phyloP scores from a whole-genome alignment of 2,329 filamentous ascomycete species.

The Penicillium sp. region DNA sequence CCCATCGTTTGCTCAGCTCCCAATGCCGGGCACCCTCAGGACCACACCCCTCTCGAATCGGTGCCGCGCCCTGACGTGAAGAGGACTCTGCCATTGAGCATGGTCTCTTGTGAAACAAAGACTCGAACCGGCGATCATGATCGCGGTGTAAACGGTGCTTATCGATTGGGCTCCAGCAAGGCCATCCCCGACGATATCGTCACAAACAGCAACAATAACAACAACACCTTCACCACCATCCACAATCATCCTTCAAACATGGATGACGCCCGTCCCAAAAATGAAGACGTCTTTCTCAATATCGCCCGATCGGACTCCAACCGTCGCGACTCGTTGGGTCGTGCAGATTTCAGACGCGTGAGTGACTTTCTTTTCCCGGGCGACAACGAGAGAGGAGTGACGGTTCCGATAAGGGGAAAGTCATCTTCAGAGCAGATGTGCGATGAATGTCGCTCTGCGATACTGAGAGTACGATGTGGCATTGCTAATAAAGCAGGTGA shows the following conservation, averaged over 20 bases:
- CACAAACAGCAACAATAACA: no score
- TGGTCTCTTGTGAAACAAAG: conserved; percentile 26
- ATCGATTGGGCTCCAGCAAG: conserved; percentile 24
- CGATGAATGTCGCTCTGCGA: no score
- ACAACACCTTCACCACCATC: no score
- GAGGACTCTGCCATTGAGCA: conserved; percentile 29
- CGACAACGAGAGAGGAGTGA: background rate
- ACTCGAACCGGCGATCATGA: conserved; percentile 22
- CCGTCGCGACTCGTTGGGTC: conserved; percentile 33
- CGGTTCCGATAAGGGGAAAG: no score
- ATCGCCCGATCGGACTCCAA: conserved; percentile 39
- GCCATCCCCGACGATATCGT: conserved; percentile 17
- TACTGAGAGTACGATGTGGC: background rate
- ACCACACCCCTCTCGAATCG: conserved; percentile 17
- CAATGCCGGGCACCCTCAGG: conserved; percentile 27
- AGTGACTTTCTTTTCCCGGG: conserved; percentile 14
- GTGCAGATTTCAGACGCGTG: conserved; percentile 36
- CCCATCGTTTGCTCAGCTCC: conserved; percentile 14
- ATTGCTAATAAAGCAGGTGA: conserved; percentile 15
- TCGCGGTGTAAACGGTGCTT: conserved; percentile 20
- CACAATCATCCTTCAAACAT: conserved; percentile 17
- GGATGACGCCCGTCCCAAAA: conserved; percentile 35
- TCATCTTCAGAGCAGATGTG: background rate
- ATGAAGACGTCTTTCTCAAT: conserved; percentile 44
- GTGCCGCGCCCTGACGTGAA: conserved; percentile 27